Conservation (phyloP, 192 early-diverging fungal species). For the Backusella macrospora region DNA sequence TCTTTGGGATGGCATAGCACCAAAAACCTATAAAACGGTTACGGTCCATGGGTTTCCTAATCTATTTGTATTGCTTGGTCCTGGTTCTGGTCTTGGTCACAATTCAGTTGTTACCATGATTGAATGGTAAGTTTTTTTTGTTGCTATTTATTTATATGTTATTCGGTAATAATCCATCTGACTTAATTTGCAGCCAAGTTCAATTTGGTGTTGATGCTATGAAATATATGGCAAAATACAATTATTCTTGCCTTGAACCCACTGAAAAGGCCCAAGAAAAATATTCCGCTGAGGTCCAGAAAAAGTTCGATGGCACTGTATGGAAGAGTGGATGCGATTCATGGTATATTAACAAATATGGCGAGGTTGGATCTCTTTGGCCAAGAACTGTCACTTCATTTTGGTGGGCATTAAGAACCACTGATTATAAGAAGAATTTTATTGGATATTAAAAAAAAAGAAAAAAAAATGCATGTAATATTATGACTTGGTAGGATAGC, state of each 20-base stretch:
- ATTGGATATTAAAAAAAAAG: conserved; percentile 4
- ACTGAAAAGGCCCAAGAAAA: conserved; percentile 38
- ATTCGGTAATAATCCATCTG: neutral
- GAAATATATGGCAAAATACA: conserved; percentile 44
- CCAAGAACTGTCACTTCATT: conserved; percentile 29
- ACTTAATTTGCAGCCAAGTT: conserved; percentile 32
- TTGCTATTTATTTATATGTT: no score
- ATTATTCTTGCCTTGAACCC: conserved; percentile 41
- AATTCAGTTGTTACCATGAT: conserved; percentile 56
- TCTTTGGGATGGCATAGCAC: conserved; percentile 33
- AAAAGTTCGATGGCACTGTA: conserved; percentile 44
- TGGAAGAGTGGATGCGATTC: conserved; percentile 53
- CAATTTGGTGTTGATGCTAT: conserved; percentile 48
- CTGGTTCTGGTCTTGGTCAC: conserved; percentile 53
- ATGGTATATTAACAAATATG: conserved; percentile 51
- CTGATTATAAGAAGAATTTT: neutral
- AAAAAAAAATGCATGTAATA: no score
- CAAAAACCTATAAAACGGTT: conserved; percentile 45
- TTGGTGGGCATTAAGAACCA: conserved; percentile 17
- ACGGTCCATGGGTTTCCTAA: conserved; percentile 50
- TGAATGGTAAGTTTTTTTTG: conserved; percentile 35
- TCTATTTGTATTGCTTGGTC: conserved; percentile 53
- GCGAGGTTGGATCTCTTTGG: conserved; percentile 38
- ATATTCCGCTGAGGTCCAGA: conserved; percentile 38
- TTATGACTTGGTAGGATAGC: no score